Evolutionary conservation across 2,329 filamentous ascomycete genomes (phyloP).

Genomic region (Cylindrodendrum hubeiense): DNA sequence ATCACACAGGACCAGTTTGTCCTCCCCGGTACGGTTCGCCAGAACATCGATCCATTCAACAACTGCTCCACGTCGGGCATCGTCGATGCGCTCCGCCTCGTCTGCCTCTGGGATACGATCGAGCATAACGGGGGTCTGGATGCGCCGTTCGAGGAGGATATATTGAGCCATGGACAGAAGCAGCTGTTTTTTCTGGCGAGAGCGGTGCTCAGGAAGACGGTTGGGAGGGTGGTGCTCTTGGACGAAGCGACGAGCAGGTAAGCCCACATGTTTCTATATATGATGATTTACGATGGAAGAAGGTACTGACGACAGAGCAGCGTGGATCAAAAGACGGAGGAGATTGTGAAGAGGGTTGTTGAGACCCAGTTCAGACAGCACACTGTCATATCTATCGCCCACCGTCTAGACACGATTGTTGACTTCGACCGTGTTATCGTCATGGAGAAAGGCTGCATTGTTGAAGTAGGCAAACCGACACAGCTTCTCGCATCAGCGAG

Average conservation of each 20-base stretch:
- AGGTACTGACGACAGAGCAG: slow-evolving; percentile 34
- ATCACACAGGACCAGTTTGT: slow-evolving; percentile 65
- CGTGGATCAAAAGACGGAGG: slow-evolving; percentile 50
- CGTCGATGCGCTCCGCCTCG: slow-evolving; percentile 55
- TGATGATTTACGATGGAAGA: too few species aligned
- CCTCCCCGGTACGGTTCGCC: slow-evolving; percentile 59
- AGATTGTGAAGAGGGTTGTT: slow-evolving; percentile 48
- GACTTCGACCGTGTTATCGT: slow-evolving; percentile 46
- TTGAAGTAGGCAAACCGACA: slow-evolving; percentile 43
- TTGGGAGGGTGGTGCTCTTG: slow-evolving; percentile 56
- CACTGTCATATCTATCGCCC: slow-evolving; percentile 64
- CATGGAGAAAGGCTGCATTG: slow-evolving; percentile 43
- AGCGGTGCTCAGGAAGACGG: slow-evolving; percentile 55
- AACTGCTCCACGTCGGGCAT: slow-evolving; percentile 51
- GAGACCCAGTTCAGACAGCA: slow-evolving; percentile 52
- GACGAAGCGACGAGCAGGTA: slow-evolving; percentile 57
- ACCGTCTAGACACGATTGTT: slow-evolving; percentile 58
- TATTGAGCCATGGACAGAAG: slow-evolving; percentile 59
- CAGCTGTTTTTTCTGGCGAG: slow-evolving; percentile 65
- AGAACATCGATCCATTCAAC: slow-evolving; percentile 60
- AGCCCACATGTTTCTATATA: slow-evolving; percentile 21
- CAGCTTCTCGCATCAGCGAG: slow-evolving; percentile 34
- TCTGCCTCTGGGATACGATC: slow-evolving; percentile 57
- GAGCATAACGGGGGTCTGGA: slow-evolving; percentile 53
- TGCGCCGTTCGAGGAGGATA: slow-evolving; percentile 48